phyloP scores from a whole-genome alignment of 768 basidiomycete genomes.

The Amanita pallidorosea region DNA sequence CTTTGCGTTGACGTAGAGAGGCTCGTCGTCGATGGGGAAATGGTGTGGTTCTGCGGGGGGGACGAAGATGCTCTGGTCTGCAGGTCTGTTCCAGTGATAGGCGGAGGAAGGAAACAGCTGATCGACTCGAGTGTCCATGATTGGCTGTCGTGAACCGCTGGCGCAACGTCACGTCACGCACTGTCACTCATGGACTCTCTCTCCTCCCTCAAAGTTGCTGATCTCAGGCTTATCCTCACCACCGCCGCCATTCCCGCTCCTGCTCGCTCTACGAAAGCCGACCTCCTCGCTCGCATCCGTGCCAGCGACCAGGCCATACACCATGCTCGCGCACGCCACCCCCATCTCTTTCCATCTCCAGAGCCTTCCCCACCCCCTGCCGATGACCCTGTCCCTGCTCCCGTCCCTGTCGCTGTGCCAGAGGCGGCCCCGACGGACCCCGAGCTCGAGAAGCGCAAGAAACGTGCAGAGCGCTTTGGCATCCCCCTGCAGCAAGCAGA shows the following conservation, averaged over 20 bases:
- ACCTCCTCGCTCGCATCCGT: conserved; percentile 54
- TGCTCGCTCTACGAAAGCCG: conserved; percentile 52
- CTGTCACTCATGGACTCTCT: conserved; percentile 10
- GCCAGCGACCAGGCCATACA: conserved; percentile 39
- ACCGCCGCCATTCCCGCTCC: conserved; percentile 37
- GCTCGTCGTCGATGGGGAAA: conserved; percentile 78
- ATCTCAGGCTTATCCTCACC: conserved; percentile 53
- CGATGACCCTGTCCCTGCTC: not conserved
- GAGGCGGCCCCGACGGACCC: not conserved
- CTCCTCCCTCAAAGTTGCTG: conserved; percentile 58
- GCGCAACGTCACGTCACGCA: conserved; percentile 8
- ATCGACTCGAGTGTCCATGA: conserved; percentile 44
- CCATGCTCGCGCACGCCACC: conserved; percentile 32
- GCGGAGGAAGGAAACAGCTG: conserved; percentile 40
- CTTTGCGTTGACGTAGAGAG: conserved; percentile 98
- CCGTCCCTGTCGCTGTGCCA: not conserved
- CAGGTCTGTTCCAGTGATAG: conserved; percentile 25
- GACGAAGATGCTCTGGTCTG: conserved; percentile 14
- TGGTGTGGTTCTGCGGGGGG: not conserved
- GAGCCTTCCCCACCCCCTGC: not conserved
- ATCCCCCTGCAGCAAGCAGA: conserved; percentile 15
- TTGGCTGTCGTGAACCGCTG: conserved; percentile 24
- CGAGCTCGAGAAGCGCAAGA: conserved; percentile 4
- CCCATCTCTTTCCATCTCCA: conserved; percentile 15
- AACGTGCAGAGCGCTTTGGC: conserved; percentile 4